Evolutionary conservation across 768 basidiomycete genomes (phyloP).

Genomic region (Pleurotus cornucopiae): DNA sequence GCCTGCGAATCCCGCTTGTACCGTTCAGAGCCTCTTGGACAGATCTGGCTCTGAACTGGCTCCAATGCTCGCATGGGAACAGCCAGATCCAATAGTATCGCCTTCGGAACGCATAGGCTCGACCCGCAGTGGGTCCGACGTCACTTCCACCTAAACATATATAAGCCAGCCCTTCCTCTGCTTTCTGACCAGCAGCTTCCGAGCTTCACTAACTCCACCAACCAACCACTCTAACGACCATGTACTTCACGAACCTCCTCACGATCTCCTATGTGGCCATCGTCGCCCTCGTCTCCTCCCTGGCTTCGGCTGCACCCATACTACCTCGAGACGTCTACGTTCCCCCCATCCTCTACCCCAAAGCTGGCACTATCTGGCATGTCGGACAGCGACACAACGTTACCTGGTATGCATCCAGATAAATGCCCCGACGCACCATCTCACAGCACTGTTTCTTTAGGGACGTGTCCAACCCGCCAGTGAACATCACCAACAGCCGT

Average conservation of each 20-base stretch:
- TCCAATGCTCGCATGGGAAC: not conserved
- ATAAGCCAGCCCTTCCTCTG: not conserved
- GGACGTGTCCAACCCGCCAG: slow-evolving; percentile 36
- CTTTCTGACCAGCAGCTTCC: not conserved
- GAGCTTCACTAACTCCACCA: not conserved
- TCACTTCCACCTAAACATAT: not conserved
- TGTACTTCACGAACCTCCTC: slow-evolving; percentile 10
- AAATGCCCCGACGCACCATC: slow-evolving; percentile 5
- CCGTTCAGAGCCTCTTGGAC: slow-evolving; percentile 4
- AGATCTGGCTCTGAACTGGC: not conserved
- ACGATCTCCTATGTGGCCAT: slow-evolving; percentile 14
- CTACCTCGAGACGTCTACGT: slow-evolving; percentile 43
- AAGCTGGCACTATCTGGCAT: slow-evolving; percentile 32
- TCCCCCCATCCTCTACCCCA: slow-evolving; percentile 37
- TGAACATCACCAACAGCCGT: slow-evolving; percentile 41
- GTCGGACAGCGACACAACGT: slow-evolving; percentile 35
- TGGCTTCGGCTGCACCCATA: slow-evolving; percentile 26
- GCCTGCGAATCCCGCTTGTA: not conserved
- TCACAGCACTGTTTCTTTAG: slow-evolving; percentile 15
- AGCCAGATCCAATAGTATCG: not conserved
- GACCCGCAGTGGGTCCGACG: slow-evolving; percentile 6
- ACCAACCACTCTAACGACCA: slow-evolving; percentile 4
- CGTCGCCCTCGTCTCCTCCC: slow-evolving; percentile 18
- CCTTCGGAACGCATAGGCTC: not conserved
- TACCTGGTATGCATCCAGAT: slow-evolving; percentile 34